Evolutionary conservation across 2,329 filamentous ascomycete genomes (phyloP).

Genomic region (Waltergamsia citrina): DNA sequence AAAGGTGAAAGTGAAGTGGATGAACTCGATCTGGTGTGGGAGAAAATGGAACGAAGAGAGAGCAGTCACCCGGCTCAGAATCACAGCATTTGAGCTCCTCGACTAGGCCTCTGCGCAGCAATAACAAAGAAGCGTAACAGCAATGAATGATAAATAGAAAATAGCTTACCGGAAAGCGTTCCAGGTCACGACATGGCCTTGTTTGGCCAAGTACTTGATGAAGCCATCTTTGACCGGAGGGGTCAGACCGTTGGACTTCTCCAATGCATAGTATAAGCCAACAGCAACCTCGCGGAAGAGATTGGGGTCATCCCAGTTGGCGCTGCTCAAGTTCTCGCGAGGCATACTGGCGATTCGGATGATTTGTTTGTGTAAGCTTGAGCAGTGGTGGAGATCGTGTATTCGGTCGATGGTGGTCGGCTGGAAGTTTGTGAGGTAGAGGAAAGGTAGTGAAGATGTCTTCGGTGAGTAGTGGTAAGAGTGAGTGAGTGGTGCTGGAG

Average conservation of each 20-base stretch:
- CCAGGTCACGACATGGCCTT: constrained; percentile 28
- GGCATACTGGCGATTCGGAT: no score
- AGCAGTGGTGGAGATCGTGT: no score
- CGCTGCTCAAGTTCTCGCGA: no score
- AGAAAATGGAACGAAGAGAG: neutral
- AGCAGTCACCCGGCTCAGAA: no score
- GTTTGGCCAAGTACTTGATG: constrained; percentile 18
- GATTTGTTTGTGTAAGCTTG: no score
- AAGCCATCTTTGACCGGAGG: constrained; percentile 18
- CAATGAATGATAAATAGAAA: constrained; percentile 5
- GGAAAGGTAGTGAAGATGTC: no score
- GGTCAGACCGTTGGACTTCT: constrained; percentile 15
- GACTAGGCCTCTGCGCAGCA: no score
- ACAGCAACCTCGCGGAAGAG: constrained; percentile 23
- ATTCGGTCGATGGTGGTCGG: no score
- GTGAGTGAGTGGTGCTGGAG: no score
- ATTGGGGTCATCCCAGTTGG: constrained; percentile 19
- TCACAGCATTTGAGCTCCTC: no score
- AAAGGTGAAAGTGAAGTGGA: neutral
- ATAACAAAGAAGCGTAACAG: neutral
- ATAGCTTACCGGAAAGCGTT: constrained; percentile 31
- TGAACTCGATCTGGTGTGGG: neutral
- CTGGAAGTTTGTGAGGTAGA: no score
- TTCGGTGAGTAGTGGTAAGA: no score
- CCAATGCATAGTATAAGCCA: constrained; percentile 19